Percentiles rank a stretch among this genome's conserved stretches.
phyloP scores from a whole-genome alignment of 345 rosid species.

The Moricandia moricandioides region DNA sequence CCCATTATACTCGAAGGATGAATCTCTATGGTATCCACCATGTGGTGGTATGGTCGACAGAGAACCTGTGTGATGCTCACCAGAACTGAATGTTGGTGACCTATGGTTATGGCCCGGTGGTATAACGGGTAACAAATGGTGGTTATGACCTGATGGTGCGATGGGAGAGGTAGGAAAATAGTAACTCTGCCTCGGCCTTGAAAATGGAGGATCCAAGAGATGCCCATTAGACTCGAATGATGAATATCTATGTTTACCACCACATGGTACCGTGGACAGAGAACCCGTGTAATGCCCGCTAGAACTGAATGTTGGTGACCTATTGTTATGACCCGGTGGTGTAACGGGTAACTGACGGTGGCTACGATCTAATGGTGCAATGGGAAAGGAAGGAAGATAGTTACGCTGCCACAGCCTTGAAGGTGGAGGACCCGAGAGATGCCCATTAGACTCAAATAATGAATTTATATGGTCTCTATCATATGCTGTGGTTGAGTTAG shows the following conservation, averaged over 20 bases:
- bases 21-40: slow-evolving; percentile 11
- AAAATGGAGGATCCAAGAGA: neutral
- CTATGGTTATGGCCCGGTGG: neutral
- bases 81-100: neutral
- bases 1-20: slow-evolving; percentile 7
- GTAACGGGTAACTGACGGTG: neutral
- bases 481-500: neutral
- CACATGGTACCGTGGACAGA: neutral
- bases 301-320: neutral
- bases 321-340: neutral
- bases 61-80: neutral
- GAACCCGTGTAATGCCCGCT: neutral
- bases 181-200: neutral
- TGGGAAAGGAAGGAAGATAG: neutral
- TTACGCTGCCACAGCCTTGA: neutral
- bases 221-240: slow-evolving; percentile 16
- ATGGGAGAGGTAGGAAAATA: neutral
- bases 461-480: slow-evolving; percentile 4
- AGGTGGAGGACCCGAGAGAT: slow-evolving; percentile 5
- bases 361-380: neutral
- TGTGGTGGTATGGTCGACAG: neutral
- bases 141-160: neutral
- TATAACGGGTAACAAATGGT: neutral
- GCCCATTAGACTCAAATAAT: slow-evolving; percentile 10
- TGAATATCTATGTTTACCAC: neutral